phyloP scores from a whole-genome alignment of 129 eudicot species.

The Calendula officinalis region DNA sequence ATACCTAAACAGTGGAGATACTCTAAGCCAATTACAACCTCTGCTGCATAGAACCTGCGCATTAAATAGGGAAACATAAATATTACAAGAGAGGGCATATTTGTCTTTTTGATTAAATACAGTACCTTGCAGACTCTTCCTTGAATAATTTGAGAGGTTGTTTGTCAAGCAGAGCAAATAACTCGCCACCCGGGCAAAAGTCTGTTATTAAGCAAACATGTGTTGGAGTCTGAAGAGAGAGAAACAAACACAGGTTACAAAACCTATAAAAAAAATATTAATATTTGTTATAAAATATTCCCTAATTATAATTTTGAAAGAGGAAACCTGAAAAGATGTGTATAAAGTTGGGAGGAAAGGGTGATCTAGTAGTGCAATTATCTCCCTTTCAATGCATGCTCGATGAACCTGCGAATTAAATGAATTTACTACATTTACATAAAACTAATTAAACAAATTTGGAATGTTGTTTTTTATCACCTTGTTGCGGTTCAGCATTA shows the following conservation, averaged over 20 bases:
- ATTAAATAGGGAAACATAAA: not conserved
- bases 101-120: not conserved
- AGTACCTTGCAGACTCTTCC: conserved; percentile 95
- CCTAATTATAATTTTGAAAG: not conserved
- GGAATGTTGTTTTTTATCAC: conserved; percentile 28
- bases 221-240: conserved; percentile 74
- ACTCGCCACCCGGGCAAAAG: conserved; percentile 97
- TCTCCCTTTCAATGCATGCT: conserved; percentile 94
- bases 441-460: not conserved
- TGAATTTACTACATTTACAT: not conserved
- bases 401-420: conserved; percentile 81
- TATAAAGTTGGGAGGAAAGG: conserved; percentile 95
- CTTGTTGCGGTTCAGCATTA: conserved; percentile 93
- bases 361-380: conserved; percentile 86
- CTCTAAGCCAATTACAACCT: conserved; percentile 90
- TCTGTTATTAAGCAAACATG: conserved; percentile 99
- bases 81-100: not conserved
- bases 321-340: conserved; percentile 81
- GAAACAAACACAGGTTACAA: conserved; percentile 10
- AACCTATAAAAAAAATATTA: not conserved
- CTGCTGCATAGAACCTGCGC: conserved; percentile 94
- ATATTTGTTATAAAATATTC: not conserved
- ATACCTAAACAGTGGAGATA: conserved; percentile 98
- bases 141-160: conserved; percentile 82
- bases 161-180: conserved; percentile 90